Conservation (phyloP, 2,329 filamentous ascomycete genomes). For the Neurospora crassa region DNA sequence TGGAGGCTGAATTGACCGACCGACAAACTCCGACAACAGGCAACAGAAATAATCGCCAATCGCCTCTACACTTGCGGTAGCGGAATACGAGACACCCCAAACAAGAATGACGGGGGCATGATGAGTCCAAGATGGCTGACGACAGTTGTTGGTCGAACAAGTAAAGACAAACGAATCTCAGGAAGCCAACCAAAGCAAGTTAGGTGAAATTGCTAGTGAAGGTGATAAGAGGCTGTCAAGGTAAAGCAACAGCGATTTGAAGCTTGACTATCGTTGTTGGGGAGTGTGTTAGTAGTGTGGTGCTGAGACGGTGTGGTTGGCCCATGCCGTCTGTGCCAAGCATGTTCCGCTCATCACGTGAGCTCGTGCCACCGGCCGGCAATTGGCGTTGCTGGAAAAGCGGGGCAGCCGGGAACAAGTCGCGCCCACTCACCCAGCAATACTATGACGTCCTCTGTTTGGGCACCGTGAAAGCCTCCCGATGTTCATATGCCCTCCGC, state of each 20-base stretch:
- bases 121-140: background rate
- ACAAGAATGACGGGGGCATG: background rate
- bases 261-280: too few relatives aligned
- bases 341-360: background rate
- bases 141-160: background rate
- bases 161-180: background rate
- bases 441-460: background rate
- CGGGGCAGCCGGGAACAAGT: background rate
- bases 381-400: background rate
- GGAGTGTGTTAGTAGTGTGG: too few relatives aligned
- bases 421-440: background rate
- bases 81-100: background rate
- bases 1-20: background rate
- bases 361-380: background rate
- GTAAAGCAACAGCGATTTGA: too few relatives aligned
- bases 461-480: background rate
- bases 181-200: background rate
- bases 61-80: background rate
- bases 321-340: too few relatives aligned
- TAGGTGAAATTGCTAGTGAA: background rate
- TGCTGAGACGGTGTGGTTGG: too few relatives aligned
- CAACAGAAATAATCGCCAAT: background rate
- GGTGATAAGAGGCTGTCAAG: background rate
- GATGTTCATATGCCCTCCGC: background rate
- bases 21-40: background rate